Evolutionary conservation across 2,329 filamentous ascomycete genomes (phyloP), one percentile per base, ranked within the genome.

Genomic region (Trichoderma sp.): DNA sequence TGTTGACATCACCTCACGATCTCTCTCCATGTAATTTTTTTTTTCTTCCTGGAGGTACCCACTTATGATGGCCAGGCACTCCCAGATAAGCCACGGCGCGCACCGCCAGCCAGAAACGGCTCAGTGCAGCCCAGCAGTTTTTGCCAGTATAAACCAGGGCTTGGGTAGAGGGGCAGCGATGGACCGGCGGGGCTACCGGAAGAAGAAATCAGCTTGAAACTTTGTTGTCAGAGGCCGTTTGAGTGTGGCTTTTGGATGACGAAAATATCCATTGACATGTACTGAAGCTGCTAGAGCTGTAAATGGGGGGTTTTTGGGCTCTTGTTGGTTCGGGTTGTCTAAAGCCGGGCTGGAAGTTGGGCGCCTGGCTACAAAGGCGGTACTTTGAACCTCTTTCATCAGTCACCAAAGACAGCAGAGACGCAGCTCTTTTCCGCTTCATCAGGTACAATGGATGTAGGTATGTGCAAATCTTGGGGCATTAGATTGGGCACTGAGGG

Each of bases 111-210:
- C 43, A 51, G 43, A 51, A 51, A 51, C 43, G 43, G 43, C n/a
- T n/a, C 39, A 43, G 39, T 21, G 43, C 43, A 5, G 34, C 34
- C 34, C 30, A 32, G 39, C 15, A 4, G 7, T 43, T 64, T 24
- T 2, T 15, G 32, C 60, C 36, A 36, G 60, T 24, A 43, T 43
- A 39, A 62, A 62, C 26, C 60, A 62, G 14, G 47, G 6, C 12
- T 14, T 24, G 24, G 6, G 1, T 8, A 26, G 65, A 65, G 47
- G n/a, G 63, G 12, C 6, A 34, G 18, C 56, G n/a, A n/a, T 36
- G 36, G 34, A 68, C 56, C 15, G 65, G 66, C 36, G 66, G 66
- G 66, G 65, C 36, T 60, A 30, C 66, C 66, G 66, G 66, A 61
- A 34, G 18, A 47, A 69, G 66, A 60, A 69, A 60, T 11, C 30